These are phyloP conservation scores for Plantago ovata DNA, from an alignment of 257 asterid species.

Conservation along the genomic window DNA sequence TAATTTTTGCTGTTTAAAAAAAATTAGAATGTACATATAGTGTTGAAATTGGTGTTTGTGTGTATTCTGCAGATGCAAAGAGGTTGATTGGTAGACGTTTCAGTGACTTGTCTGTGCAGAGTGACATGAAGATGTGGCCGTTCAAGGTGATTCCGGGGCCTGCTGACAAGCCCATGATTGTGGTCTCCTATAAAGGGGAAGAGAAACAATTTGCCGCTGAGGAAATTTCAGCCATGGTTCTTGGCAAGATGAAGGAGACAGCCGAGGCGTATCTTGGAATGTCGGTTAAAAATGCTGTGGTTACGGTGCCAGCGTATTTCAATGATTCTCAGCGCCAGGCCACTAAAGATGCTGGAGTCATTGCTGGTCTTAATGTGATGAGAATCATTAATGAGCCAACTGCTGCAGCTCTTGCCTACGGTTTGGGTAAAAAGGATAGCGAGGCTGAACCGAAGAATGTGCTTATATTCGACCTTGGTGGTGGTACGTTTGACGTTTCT, in stretches of 20 bases:
- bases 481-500: background rate
- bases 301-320: background rate
- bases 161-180: conserved; percentile 1
- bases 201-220: too few relatives aligned
- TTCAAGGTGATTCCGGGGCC: background rate
- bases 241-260: background rate
- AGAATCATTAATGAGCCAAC: background rate
- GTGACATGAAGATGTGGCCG: background rate
- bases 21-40: too few relatives aligned
- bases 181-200: background rate
- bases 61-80: too few relatives aligned
- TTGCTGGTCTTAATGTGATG: background rate
- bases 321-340: background rate
- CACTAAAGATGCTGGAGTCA: too few relatives aligned
- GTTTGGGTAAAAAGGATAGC: background rate
- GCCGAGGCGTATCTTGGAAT: background rate
- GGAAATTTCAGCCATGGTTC: background rate
- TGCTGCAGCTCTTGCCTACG: background rate
- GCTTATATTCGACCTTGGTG: background rate
- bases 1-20: too few relatives aligned
- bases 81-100: too few relatives aligned
- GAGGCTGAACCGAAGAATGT: too few relatives aligned
- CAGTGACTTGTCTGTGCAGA: background rate
- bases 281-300: background rate
- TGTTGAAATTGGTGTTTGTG: too few relatives aligned